Base-by-base conservation (phyloP, 2,329 filamentous ascomycete genomes). In the Chlorencoelia australis region DNA sequence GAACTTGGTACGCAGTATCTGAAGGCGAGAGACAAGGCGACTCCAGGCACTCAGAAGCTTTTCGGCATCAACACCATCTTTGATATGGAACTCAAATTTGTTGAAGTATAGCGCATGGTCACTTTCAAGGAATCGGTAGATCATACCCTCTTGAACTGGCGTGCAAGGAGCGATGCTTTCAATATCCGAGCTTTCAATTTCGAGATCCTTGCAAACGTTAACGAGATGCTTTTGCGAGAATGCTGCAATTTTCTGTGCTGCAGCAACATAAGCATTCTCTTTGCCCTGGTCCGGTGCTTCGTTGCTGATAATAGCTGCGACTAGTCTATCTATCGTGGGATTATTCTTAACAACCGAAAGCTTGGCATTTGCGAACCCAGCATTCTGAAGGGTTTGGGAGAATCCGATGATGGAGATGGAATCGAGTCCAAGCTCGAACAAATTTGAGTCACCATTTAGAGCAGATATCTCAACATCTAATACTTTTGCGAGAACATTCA, bases 341-440 rank as follows among this genome's bases (percentile, higher is more conserved):
- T 78, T 71, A 40, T 70, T 75, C 57, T 94, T 72, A 4, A 95
- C 65, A 1, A 73, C 47, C 0, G 82, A 75, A 1, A 84, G 71
- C 6, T 72, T 75, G 0, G 75, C 77, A 10, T 66, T 61, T 1
- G 52, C 21, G 35, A 87, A 72, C 0, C 84, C 83, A 2, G 63
- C 63, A 3, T 68, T 64, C 46, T 75, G 82, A 10, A 95, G 62
- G 9, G 67, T 57, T 4, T 70, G 67, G 1, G 81, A 69, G 19
- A 95, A 68, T 6, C 75, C 69, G 30, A 93, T 77, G 0, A 80
- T 82, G 0, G 84, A 86, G 11, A 95, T 86, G 0, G 88, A 95
- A 51, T 94, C 89, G 16, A 95, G 67, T 0, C 88, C 89, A 1
- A 94, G 64, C 45, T 94, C 85, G 48, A 91, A 94, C 13, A 94